Evolutionary conservation across 192 early-diverging fungal genomes (phyloP).

Genomic region (Thamnidium elegans): DNA sequence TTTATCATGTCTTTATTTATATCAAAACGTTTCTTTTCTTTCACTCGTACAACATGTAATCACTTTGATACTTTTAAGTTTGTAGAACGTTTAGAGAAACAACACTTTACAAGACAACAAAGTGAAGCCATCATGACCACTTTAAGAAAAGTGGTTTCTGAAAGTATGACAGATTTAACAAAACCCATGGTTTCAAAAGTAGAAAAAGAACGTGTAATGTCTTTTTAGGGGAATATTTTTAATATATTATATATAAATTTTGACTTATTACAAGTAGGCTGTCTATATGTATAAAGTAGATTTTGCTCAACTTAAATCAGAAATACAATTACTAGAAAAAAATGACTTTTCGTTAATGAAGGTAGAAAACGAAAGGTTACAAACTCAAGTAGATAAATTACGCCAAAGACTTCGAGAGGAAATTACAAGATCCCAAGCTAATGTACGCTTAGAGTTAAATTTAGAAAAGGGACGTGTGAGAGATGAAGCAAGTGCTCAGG

Average conservation of each 20-base stretch:
- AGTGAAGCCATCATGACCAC: slow-evolving; percentile 76
- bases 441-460: slow-evolving; percentile 81
- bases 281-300: slow-evolving; percentile 87
- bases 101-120: slow-evolving; percentile 68
- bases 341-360: slow-evolving; percentile 84
- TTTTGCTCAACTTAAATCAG: slow-evolving; percentile 83
- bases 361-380: slow-evolving; percentile 75
- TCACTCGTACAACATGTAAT: slow-evolving; percentile 12
- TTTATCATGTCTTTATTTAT: too few species aligned
- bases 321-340: slow-evolving; percentile 86
- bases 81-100: slow-evolving; percentile 63
- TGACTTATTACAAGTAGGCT: slow-evolving; percentile 36
- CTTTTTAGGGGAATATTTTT: background rate
- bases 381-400: slow-evolving; percentile 83
- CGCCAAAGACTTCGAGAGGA: slow-evolving; percentile 80
- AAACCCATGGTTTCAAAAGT: slow-evolving; percentile 74
- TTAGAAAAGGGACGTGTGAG: slow-evolving; percentile 87
- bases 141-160: slow-evolving; percentile 65
- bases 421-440: slow-evolving; percentile 77
- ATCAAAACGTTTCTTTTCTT: too few species aligned
- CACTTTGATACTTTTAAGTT: slow-evolving; percentile 85
- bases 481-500: slow-evolving; percentile 80
- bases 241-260: too few species aligned
- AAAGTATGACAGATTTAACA: slow-evolving; percentile 63
- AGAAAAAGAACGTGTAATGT: slow-evolving; percentile 70